A percentile compares a stretch with the other conserved stretches of the same genome.
Evolutionary conservation across 1,284 basidiomycete genomes (phyloP).

Genomic region (Tilletiaria anomala): DNA sequence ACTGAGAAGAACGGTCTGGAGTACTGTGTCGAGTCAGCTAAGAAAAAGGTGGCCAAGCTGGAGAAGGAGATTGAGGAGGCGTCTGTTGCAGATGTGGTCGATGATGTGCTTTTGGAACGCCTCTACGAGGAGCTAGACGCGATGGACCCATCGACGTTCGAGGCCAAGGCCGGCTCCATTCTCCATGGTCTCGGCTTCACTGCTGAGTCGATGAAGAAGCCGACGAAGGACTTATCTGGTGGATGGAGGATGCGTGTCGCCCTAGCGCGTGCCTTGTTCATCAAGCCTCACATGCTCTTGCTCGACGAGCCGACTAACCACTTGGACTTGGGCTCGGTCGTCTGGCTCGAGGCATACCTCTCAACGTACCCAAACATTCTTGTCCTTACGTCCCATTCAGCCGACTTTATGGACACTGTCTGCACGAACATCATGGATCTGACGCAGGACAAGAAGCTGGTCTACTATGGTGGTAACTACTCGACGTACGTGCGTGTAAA

Average conservation of each 20-base stretch:
- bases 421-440: constrained; percentile 92
- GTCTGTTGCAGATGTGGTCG: constrained; percentile 71
- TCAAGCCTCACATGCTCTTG: constrained; percentile 86
- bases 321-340: constrained; percentile 89
- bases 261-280: constrained; percentile 82
- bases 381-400: constrained; percentile 77
- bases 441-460: constrained; percentile 63
- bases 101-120: constrained; percentile 70
- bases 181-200: constrained; percentile 92
- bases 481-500: constrained; percentile 90
- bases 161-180: constrained; percentile 86
- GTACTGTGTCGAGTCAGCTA: constrained; percentile 84
- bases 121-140: constrained; percentile 95
- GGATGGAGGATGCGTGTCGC: constrained; percentile 99
- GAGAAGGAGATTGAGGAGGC: constrained; percentile 91
- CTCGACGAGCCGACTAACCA: constrained; percentile 63
- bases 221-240: constrained; percentile 96
- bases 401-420: constrained; percentile 88
- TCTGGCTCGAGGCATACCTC: constrained; percentile 95
- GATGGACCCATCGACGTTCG: constrained; percentile 86
- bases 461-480: constrained; percentile 93
- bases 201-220: constrained; percentile 81
- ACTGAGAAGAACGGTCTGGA: constrained; percentile 91
- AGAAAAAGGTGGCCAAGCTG: constrained; percentile 83
- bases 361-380: constrained; percentile 97